Base-by-base conservation (phyloP, 1,284 basidiomycete species). In the Trametes pubescens region DNA sequence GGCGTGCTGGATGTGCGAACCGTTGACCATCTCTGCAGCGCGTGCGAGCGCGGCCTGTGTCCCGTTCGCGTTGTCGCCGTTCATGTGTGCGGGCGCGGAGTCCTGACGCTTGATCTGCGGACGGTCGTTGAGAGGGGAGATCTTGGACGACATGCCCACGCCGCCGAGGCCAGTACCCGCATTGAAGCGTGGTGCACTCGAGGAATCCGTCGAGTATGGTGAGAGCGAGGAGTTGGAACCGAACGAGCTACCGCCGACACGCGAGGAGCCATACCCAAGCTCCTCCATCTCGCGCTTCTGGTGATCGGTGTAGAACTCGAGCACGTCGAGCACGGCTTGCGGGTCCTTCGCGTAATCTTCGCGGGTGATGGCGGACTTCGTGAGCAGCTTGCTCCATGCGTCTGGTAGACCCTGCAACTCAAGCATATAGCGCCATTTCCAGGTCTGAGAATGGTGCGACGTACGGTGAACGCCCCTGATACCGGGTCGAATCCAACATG, bases 241-340 rank as follows among this genome's bases (percentile, higher is more conserved):
- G 61, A 65, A 69, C 16, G 64, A 59, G 34, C 57, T 59, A 18
- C 51, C 58, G 48, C 63, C 65, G 22, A 62, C 37, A 14, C 67
- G 48, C 11, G 61, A 29, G 14, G 8, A 10, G n/a, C 67, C 61
- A 13, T 73, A 67, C 1, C 81, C 78, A 75, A 81, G 85, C 81
- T 91, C 89, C 72, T 96, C 94, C 73, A 92, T 80, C 73, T 93
- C 93, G n/a, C 92, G 88, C 77, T 95, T 96, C 81, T 98, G 95
- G 72, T 96, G 95, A 75, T 98, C 95, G 14, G 96, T 99, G 79
- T 99, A 99, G 81, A 99, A 99, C 74, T 99, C 96, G 62, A 99
- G 89, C 0, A 98, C 97, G 69, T 99, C 97, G 18, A 99, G 84
- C 16, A 99, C 97, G 0, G 97, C 97, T 73, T 99, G 96, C 0